These are phyloP conservation scores for Talaromyces piceae DNA, from an alignment of 2,329 filamentous ascomycete species.

Conservation along the genomic window DNA sequence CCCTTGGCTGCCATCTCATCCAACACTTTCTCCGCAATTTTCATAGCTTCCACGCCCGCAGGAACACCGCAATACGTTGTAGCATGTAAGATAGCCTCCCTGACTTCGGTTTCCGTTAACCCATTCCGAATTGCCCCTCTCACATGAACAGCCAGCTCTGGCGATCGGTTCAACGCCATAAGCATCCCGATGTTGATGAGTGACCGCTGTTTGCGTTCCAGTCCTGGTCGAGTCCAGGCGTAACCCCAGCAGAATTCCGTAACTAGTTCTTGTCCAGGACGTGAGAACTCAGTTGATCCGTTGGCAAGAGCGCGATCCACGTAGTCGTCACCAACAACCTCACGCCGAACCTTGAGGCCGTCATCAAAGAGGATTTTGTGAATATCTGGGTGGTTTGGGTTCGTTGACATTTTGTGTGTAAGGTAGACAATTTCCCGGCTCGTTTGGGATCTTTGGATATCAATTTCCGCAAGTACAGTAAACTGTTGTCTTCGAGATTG, in stretches of 20 bases:
- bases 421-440: background rate
- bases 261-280: slow-evolving; percentile 55
- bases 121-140: slow-evolving; percentile 58
- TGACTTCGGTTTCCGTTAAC: slow-evolving; percentile 53
- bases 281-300: slow-evolving; percentile 51
- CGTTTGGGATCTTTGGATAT: background rate
- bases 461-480: too few relatives aligned
- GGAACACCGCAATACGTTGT: slow-evolving; percentile 49
- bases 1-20: slow-evolving; percentile 45
- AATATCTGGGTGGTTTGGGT: slow-evolving; percentile 33
- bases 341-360: slow-evolving; percentile 53
- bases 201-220: slow-evolving; percentile 54
- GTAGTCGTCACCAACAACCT: slow-evolving; percentile 55
- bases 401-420: slow-evolving; percentile 27
- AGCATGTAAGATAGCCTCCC: slow-evolving; percentile 49
- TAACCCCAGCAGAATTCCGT: slow-evolving; percentile 60
- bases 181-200: slow-evolving; percentile 60
- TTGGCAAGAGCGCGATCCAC: slow-evolving; percentile 52
- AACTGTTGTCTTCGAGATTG: background rate
- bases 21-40: slow-evolving; percentile 44
- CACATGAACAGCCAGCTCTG: slow-evolving; percentile 56
- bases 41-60: slow-evolving; percentile 49
- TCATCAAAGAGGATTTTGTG: slow-evolving; percentile 54
- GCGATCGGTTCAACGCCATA: slow-evolving; percentile 52
- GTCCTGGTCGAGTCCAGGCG: slow-evolving; percentile 56